These are phyloP conservation scores for Martensiomyces pterosporus DNA, from an alignment of 192 early-diverging fungal species.

Conservation along the genomic window DNA sequence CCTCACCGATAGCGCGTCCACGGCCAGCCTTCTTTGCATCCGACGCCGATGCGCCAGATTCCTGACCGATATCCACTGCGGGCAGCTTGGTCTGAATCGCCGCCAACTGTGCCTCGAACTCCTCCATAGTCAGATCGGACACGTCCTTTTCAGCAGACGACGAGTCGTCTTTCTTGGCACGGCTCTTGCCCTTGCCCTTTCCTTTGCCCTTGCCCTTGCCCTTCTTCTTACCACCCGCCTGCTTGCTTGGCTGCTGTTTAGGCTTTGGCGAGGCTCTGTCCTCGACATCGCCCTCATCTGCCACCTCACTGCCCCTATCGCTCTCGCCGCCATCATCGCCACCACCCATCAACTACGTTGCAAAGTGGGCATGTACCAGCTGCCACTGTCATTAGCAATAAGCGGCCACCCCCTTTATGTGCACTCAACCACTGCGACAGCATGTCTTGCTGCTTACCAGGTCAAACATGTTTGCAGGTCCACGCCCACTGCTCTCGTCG, in stretches of 20 bases:
- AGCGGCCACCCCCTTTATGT: too few relatives aligned
- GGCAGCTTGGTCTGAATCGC: constrained; percentile 9
- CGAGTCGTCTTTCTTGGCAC: too few relatives aligned
- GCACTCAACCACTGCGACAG: too few relatives aligned
- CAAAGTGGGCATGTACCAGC: too few relatives aligned
- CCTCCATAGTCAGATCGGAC: constrained; percentile 33
- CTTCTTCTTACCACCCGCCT: constrained; percentile 9
- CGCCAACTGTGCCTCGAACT: constrained; percentile 39
- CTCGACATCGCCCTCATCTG: not conserved
- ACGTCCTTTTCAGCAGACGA: not conserved
- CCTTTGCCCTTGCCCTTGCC: constrained; percentile 8
- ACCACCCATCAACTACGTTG: constrained; percentile 34
- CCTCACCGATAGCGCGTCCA: constrained; percentile 12
- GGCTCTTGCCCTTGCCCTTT: constrained; percentile 14
- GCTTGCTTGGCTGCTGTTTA: not conserved
- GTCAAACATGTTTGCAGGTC: too few relatives aligned
- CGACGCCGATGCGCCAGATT: constrained; percentile 1
- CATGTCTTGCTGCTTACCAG: too few relatives aligned
- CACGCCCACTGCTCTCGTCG: constrained; percentile 8
- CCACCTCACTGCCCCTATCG: not conserved
- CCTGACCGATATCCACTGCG: not conserved
- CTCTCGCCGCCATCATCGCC: constrained; percentile 3
- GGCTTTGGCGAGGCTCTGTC: not conserved
- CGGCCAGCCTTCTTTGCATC: constrained; percentile 7
- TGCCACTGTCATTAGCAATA: too few relatives aligned